Base-by-base conservation (phyloP, 305 asterid species). In the Solanum hybrid region DNA sequence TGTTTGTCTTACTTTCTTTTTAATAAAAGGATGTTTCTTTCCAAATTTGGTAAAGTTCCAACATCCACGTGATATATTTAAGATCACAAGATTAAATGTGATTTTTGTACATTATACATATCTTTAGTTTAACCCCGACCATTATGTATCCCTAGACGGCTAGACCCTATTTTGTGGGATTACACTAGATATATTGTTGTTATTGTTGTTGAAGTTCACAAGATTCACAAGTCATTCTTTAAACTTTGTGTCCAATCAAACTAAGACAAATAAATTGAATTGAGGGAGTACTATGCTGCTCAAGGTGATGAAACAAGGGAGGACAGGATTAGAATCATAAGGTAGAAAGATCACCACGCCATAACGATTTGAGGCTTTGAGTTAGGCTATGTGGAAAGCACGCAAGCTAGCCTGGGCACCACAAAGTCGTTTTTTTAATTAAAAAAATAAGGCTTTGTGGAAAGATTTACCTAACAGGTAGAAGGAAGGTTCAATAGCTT, bases 271-370 rank as follows among this genome's bases (percentile, higher is more conserved):
- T 69, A 69, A 10, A 69, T 24, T 69, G 32, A 69, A 69, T 69
- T 24, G 32, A 11, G 7, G 14, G 76, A 69, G 32, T 92, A 93
- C 3, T 92, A 92, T 0, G 88, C 89, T 2, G 88, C 90, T 20
- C 76, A 81, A 13, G 92, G 91, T 5, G 92, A 92, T 26, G 94
- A 92, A 38, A 90, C 91, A 2, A 90, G 88, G 22, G 26, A 92
- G 88, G 37, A 87, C 88, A 0, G 82, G 88, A 8, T 89, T 85
- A 3, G 86, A 71, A 5, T 90, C 94, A 7, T 91, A 86, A 12
- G 32, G 79, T 40, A 92, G 92, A 34, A 86, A 87, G 24, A 91
- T 72, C 3, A 92, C 88, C 0, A 88, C 90, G 5, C 93, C 92
- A 17, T 90, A 89, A 71, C 66, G 64, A 10, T 37, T 32, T 2